A percentile compares a stretch with the other conserved stretches of the same genome.
These are phyloP conservation scores for Hemileccinum rubropunctum DNA, from an alignment of 768 basidiomycete genomes.

Conservation along the genomic window DNA sequence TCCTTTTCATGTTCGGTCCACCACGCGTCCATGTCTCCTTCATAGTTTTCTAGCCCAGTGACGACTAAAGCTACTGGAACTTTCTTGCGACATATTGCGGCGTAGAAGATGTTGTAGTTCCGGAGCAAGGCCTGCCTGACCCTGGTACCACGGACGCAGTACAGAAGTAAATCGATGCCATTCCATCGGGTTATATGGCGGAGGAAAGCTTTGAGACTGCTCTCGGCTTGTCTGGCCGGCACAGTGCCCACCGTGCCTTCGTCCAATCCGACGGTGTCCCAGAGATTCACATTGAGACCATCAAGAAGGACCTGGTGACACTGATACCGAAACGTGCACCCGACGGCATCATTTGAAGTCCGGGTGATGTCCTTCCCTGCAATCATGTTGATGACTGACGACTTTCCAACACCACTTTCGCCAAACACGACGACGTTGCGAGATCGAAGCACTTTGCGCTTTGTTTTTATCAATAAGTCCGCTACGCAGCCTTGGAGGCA, in stretches of 20 bases:
- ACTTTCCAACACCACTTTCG: conserved; percentile 40
- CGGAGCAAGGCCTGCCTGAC: conserved; percentile 24
- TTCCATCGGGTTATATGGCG: conserved; percentile 25
- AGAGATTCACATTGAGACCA: conserved; percentile 22
- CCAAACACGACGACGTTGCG: conserved; percentile 42
- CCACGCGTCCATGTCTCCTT: conserved; percentile 37
- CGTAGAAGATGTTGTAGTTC: conserved; percentile 32
- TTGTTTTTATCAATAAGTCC: conserved; percentile 2
- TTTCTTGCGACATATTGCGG: conserved; percentile 29
- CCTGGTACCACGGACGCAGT: conserved; percentile 35
- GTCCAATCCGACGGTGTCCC: conserved; percentile 34
- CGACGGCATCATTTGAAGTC: conserved; percentile 30
- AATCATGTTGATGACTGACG: conserved; percentile 42
- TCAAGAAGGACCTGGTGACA: conserved; percentile 24
- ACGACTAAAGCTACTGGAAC: conserved; percentile 33
- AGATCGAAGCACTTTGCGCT: conserved; percentile 5
- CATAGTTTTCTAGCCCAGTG: conserved; percentile 35
- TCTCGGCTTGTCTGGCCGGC: conserved; percentile 23
- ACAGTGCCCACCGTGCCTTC: conserved; percentile 30
- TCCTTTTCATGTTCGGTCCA: conserved; percentile 34
- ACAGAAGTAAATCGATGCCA: conserved; percentile 32
- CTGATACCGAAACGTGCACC: conserved; percentile 33
- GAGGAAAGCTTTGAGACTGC: conserved; percentile 33
- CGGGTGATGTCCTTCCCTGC: conserved; percentile 22
- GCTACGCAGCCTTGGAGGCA: neutral